Conservation (phyloP, 108 stramenopile genomes). For the Cylindrotheca closterium region DNA sequence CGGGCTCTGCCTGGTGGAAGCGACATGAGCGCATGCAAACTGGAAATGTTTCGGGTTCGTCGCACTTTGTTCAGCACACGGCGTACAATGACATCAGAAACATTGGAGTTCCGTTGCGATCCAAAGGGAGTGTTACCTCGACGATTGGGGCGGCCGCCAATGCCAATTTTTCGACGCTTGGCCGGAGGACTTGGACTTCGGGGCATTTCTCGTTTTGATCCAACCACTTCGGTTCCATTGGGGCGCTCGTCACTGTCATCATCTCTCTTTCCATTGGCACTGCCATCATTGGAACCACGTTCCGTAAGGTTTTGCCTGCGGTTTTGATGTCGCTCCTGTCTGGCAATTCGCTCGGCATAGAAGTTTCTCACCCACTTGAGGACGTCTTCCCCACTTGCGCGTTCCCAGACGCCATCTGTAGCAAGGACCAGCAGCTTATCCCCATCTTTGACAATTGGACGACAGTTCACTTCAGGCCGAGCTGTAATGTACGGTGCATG, state of each 20-base stretch:
- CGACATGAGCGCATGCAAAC: constrained; percentile 73
- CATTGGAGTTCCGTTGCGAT: constrained; percentile 45
- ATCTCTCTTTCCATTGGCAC: constrained; percentile 17
- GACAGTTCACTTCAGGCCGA: constrained; percentile 82
- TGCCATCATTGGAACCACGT: constrained; percentile 7
- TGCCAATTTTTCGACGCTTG: constrained; percentile 45
- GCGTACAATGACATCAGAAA: constrained; percentile 81
- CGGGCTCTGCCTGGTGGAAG: constrained; percentile 77
- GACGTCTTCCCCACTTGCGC: constrained; percentile 69
- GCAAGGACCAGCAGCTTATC: constrained; percentile 81
- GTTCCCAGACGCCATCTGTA: constrained; percentile 89
- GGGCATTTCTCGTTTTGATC: constrained; percentile 37
- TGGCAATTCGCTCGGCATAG: constrained; percentile 64
- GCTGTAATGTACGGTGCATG: constrained; percentile 87
- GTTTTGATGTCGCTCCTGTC: constrained; percentile 43
- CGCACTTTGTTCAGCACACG: constrained; percentile 86
- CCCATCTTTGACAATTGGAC: constrained; percentile 56
- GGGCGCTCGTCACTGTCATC: constrained; percentile 31
- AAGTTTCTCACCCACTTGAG: constrained; percentile 73
- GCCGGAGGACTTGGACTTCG: constrained; percentile 38
- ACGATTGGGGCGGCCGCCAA: constrained; percentile 15
- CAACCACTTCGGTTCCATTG: constrained; percentile 10
- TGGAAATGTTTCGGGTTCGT: constrained; percentile 72
- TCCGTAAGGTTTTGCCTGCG: constrained; percentile 19
- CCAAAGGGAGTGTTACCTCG: constrained; percentile 28